phyloP scores from a whole-genome alignment of 2,329 filamentous ascomycete genomes.

The Ophiostoma novo-ulmi region DNA sequence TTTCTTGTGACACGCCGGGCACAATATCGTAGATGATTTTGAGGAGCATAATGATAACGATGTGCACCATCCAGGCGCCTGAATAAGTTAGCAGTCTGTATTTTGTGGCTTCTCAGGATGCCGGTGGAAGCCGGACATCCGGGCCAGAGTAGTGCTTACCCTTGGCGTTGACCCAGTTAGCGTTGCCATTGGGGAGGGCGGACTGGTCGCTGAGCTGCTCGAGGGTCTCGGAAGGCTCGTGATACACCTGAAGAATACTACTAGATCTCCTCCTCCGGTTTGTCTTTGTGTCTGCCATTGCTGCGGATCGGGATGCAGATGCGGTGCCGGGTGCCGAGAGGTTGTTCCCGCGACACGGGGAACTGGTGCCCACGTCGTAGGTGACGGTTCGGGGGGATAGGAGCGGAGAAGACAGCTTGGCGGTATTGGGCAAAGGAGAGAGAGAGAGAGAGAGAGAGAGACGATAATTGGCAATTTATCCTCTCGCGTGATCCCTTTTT shows the following conservation, averaged over 20 bases:
- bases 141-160: conserved; percentile 50
- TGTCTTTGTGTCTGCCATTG: conserved; percentile 60
- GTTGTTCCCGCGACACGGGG: conserved; percentile 55
- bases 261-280: conserved; percentile 89
- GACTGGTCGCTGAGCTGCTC: conserved; percentile 98
- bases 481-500: not conserved
- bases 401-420: conserved; percentile 90
- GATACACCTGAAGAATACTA: conserved; percentile 87
- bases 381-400: conserved; percentile 84
- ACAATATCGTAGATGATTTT: conserved; percentile 98
- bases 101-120: not conserved
- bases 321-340: conserved; percentile 21
- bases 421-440: conserved; percentile 56
- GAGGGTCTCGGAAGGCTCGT: conserved; percentile 91
- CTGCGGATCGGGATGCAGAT: conserved; percentile 43
- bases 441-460: not conserved
- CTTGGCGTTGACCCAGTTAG: conserved; percentile 99
- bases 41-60: conserved; percentile 82
- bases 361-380: conserved; percentile 76
- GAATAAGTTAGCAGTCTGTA: conserved; percentile 18
- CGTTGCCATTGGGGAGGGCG: conserved; percentile 89
- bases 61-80: conserved; percentile 98
- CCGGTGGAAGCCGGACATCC: not conserved
- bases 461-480: not conserved
- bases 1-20: conserved; percentile 93